Percentiles rank a stretch among this genome's conserved stretches.
phyloP scores from a whole-genome alignment of 768 basidiomycete genomes.

The Kwoniella botswanensis region DNA sequence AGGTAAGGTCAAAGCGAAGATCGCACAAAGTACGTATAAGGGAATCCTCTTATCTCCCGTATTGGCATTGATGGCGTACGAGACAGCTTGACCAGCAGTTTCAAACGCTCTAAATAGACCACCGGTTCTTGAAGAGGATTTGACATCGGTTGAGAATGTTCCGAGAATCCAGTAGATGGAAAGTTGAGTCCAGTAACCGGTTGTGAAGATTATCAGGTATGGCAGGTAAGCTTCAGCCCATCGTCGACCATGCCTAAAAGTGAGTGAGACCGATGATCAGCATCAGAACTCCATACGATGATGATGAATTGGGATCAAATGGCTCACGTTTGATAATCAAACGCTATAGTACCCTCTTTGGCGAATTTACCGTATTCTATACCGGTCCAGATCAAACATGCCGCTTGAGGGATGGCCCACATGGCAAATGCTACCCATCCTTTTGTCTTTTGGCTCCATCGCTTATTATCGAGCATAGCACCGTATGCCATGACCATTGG shows the following conservation, averaged over 20 bases:
- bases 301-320: too few species aligned
- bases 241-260: neutral
- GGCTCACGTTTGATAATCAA: constrained; percentile 13
- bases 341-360: neutral
- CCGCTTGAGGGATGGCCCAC: constrained; percentile 20
- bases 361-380: constrained; percentile 19
- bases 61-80: constrained; percentile 26
- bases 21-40: constrained; percentile 25
- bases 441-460: constrained; percentile 17
- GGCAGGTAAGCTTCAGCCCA: constrained; percentile 34
- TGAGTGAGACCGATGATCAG: too few species aligned
- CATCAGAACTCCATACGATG: too few species aligned
- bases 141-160: constrained; percentile 21
- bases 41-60: constrained; percentile 21
- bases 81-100: constrained; percentile 27
- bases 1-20: constrained; percentile 28
- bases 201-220: constrained; percentile 27
- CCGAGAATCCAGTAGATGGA: constrained; percentile 31
- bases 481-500: constrained; percentile 27
- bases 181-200: constrained; percentile 26
- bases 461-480: constrained; percentile 25
- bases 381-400: constrained; percentile 21
- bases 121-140: constrained; percentile 22
- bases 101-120: constrained; percentile 29
- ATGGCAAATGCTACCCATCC: constrained; percentile 25